Evolutionary conservation across 1,139 yeast species (phyloP).

Genomic region (Pichia sp.): DNA sequence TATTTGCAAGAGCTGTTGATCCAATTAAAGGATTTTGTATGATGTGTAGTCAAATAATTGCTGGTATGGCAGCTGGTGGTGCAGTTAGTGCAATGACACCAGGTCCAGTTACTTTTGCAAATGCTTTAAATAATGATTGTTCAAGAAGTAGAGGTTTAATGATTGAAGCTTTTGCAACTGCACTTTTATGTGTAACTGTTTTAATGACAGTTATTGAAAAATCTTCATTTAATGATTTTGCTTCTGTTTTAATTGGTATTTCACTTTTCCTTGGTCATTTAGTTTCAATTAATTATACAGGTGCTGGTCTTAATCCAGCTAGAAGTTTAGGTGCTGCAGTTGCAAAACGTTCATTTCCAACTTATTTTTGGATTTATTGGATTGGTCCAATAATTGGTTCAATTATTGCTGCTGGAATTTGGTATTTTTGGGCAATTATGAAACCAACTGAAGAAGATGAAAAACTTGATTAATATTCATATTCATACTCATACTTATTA

Average conservation of each 20-base stretch:
- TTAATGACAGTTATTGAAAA: slow-evolving; percentile 82
- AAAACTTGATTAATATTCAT: slow-evolving; percentile 8
- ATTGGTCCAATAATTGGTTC: slow-evolving; percentile 78
- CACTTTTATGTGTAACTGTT: slow-evolving; percentile 68
- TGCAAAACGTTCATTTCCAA: slow-evolving; percentile 67
- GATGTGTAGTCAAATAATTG: slow-evolving; percentile 66
- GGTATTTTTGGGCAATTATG: slow-evolving; percentile 60
- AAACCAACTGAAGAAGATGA: slow-evolving; percentile 50
- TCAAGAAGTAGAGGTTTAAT: slow-evolving; percentile 74
- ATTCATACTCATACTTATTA: no score
- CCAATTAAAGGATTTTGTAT: slow-evolving; percentile 66
- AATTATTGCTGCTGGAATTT: slow-evolving; percentile 56
- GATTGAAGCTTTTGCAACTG: slow-evolving; percentile 78
- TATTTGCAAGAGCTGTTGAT: slow-evolving; percentile 65
- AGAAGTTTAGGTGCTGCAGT: slow-evolving; percentile 71
- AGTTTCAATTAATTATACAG: slow-evolving; percentile 77
- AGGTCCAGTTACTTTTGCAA: slow-evolving; percentile 67
- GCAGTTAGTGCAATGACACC: slow-evolving; percentile 87
- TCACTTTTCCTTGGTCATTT: slow-evolving; percentile 79
- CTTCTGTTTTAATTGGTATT: slow-evolving; percentile 80
- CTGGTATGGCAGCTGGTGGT: slow-evolving; percentile 91
- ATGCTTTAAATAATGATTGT: slow-evolving; percentile 65
- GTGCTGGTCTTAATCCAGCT: slow-evolving; percentile 92
- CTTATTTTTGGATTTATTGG: slow-evolving; percentile 91
- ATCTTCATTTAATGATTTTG: slow-evolving; percentile 68